A percentile compares a stretch with the other conserved stretches of the same genome.
Conservation (phyloP, 2,329 filamentous ascomycete genomes). For the Gaeumannomyces tritici region DNA sequence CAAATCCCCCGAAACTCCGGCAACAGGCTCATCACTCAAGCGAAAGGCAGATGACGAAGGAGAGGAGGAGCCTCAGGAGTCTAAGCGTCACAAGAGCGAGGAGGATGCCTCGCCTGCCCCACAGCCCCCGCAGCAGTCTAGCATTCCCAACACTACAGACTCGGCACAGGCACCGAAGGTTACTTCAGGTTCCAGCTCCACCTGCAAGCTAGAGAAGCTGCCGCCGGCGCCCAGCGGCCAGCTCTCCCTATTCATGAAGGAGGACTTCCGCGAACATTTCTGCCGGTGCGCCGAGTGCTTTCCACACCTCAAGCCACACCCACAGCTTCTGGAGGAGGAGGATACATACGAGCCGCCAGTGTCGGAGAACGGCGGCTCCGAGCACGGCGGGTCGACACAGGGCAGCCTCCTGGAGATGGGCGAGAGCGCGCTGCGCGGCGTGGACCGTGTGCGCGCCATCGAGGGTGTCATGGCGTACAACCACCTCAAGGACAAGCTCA, state of each 20-base stretch:
- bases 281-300: slow-evolving; percentile 82
- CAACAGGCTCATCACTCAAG: slow-evolving; percentile 30
- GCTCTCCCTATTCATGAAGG: slow-evolving; percentile 76
- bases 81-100: slow-evolving; percentile 45
- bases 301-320: slow-evolving; percentile 57
- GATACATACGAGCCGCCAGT: slow-evolving; percentile 88
- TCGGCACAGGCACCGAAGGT: background rate
- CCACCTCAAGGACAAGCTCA: slow-evolving; percentile 90
- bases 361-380: slow-evolving; percentile 52
- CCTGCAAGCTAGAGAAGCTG: slow-evolving; percentile 54
- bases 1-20: background rate
- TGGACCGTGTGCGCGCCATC: slow-evolving; percentile 88
- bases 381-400: slow-evolving; percentile 45
- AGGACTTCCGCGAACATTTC: slow-evolving; percentile 69
- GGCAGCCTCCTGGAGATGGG: slow-evolving; percentile 83
- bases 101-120: slow-evolving; percentile 11
- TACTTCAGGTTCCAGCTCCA: slow-evolving; percentile 6
- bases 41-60: slow-evolving; percentile 53
- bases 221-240: slow-evolving; percentile 42
- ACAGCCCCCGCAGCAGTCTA: background rate
- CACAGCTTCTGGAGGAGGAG: slow-evolving; percentile 86
- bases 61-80: slow-evolving; percentile 21
- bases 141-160: background rate
- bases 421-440: slow-evolving; percentile 81
- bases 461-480: slow-evolving; percentile 99